A percentile compares a stretch with the other conserved stretches of the same genome.
Conservation (phyloP, 345 rosid species). For the Lepidium didymum region DNA sequence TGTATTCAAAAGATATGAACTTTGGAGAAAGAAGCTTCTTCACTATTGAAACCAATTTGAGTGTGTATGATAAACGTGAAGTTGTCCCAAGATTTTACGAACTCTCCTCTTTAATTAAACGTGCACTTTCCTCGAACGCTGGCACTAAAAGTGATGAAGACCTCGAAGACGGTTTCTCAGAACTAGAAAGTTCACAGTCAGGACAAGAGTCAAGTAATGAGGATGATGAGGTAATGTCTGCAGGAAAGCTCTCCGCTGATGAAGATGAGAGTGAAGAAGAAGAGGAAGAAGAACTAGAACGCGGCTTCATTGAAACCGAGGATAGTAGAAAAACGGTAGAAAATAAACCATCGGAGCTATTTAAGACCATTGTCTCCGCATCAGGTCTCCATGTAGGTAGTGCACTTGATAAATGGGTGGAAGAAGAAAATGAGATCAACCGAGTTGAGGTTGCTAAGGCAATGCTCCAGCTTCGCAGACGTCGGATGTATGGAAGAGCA, state of each 20-base stretch:
- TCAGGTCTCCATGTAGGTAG: slow-evolving; percentile 34
- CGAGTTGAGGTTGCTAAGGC: slow-evolving; percentile 32
- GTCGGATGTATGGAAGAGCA: slow-evolving; percentile 74
- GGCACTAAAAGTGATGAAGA: slow-evolving; percentile 49
- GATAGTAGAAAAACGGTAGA: not conserved
- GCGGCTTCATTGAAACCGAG: slow-evolving; percentile 31
- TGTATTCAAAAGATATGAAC: slow-evolving; percentile 29
- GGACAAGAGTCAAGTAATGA: slow-evolving; percentile 23
- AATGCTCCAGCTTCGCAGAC: slow-evolving; percentile 53
- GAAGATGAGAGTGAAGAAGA: slow-evolving; percentile 34
- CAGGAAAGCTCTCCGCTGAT: slow-evolving; percentile 39
- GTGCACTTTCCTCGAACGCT: slow-evolving; percentile 55
- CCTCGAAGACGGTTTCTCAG: slow-evolving; percentile 62
- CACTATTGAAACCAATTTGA: slow-evolving; percentile 10
- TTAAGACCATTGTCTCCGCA: slow-evolving; percentile 41
- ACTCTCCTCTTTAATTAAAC: slow-evolving; percentile 17
- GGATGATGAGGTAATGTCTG: slow-evolving; percentile 39
- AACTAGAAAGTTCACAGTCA: slow-evolving; percentile 40
- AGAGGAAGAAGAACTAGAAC: slow-evolving; percentile 38
- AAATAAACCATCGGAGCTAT: slow-evolving; percentile 39
- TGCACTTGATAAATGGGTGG: slow-evolving; percentile 60
- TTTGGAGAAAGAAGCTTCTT: slow-evolving; percentile 14
- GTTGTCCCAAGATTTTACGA: slow-evolving; percentile 24
- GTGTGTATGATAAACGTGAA: slow-evolving; percentile 5
- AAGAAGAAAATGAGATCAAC: slow-evolving; percentile 50